Conservation (phyloP, 768 basidiomycete species). For the Termitomyces sp. region DNA sequence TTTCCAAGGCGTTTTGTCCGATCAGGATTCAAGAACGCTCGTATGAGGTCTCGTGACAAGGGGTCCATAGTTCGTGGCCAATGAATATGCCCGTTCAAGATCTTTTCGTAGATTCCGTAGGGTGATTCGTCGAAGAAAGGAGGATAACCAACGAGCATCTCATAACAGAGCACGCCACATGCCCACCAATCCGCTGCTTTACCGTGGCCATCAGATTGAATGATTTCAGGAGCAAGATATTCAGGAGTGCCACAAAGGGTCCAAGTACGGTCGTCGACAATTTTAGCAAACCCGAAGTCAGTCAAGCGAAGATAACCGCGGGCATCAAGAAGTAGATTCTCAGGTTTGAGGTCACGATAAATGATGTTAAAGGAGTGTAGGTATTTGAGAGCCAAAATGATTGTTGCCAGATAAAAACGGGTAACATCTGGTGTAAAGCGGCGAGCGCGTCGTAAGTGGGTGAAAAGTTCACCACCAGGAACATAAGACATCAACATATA, state of each 20-base stretch:
- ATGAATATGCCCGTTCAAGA: conserved; percentile 78
- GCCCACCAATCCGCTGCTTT: conserved; percentile 99
- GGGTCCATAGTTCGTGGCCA: conserved; percentile 92
- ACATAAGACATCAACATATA: conserved; percentile 98
- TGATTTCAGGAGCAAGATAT: conserved; percentile 97
- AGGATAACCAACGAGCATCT: conserved; percentile 98
- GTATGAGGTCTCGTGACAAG: conserved; percentile 84
- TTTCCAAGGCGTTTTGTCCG: conserved; percentile 90
- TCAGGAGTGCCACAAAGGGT: conserved; percentile 95
- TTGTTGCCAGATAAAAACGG: conserved; percentile 94
- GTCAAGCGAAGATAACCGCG: conserved; percentile 92
- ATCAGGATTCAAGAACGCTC: conserved; percentile 87
- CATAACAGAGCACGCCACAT: conserved; percentile 92
- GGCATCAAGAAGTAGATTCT: conserved; percentile 94
- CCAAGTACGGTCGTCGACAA: conserved; percentile 96
- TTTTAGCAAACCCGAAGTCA: conserved; percentile 98
- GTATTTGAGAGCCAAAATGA: conserved; percentile 91
- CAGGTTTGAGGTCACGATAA: conserved; percentile 97
- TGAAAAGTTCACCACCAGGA: conserved; percentile 97
- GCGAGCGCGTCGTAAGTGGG: conserved; percentile 89
- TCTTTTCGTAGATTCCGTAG: conserved; percentile 98
- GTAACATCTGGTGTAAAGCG: conserved; percentile 97
- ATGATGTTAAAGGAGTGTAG: conserved; percentile 96
- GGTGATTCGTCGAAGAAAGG: conserved; percentile 99
- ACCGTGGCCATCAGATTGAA: conserved; percentile 95